Conservation (phyloP, 1,139 yeast genomes). For the Martiniozyma asiatica region DNA sequence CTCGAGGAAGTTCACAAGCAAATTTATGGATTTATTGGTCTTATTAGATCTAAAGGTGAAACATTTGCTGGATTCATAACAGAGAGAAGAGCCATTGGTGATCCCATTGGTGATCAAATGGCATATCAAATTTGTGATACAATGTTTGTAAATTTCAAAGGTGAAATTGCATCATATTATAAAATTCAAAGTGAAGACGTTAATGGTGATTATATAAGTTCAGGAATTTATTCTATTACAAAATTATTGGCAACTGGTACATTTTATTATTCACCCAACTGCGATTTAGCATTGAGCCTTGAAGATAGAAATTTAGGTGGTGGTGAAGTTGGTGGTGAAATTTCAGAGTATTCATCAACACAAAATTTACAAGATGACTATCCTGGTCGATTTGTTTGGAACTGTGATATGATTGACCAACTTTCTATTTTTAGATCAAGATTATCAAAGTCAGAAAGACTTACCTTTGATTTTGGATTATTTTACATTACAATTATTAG, state of each 20-base stretch:
- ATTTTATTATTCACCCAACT: constrained; percentile 53
- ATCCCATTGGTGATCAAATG: constrained; percentile 42
- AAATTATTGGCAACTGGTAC: constrained; percentile 49
- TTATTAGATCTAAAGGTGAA: constrained; percentile 41
- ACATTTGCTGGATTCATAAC: constrained; percentile 50
- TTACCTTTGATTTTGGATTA: constrained; percentile 41
- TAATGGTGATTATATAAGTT: constrained; percentile 1
- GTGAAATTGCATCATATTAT: constrained; percentile 29
- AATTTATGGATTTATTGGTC: constrained; percentile 49
- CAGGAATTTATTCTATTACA: constrained; percentile 39
- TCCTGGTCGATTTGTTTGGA: constrained; percentile 56
- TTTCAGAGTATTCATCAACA: constrained; percentile 11
- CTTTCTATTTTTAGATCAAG: constrained; percentile 48
- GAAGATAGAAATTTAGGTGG: constrained; percentile 36
- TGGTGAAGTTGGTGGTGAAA: no score
- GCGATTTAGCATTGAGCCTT: constrained; percentile 49
- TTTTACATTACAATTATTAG: constrained; percentile 49
- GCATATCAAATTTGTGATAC: constrained; percentile 43
- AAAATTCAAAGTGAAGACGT: constrained; percentile 23
- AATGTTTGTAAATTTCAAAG: constrained; percentile 51
- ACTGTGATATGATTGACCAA: constrained; percentile 44
- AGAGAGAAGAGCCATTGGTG: constrained; percentile 43
- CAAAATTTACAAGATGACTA: constrained; percentile 25
- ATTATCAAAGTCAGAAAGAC: constrained; percentile 37
- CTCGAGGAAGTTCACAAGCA: constrained; percentile 6